These are phyloP conservation scores for Solanum sejunctum DNA, from an alignment of 257 asterid genomes.

Conservation along the genomic window DNA sequence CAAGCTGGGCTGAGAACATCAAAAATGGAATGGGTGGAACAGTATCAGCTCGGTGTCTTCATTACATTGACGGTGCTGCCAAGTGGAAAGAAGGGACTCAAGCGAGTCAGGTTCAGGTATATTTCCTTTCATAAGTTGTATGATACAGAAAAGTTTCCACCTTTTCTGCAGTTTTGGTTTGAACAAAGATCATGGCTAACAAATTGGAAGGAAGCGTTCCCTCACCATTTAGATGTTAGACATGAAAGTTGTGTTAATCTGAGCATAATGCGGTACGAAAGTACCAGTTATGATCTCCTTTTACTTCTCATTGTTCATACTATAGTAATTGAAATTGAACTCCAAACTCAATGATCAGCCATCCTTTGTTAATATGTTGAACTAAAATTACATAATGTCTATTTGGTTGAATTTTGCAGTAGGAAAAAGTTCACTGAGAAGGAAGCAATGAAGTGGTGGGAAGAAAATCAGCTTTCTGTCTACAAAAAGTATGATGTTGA, in stretches of 20 bases:
- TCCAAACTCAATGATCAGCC: background rate
- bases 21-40: conserved; percentile 30
- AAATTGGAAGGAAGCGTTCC: background rate
- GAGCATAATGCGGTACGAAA: background rate
- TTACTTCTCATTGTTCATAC: background rate
- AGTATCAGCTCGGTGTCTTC: conserved; percentile 33
- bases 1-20: background rate
- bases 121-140: background rate
- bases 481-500: conserved; percentile 21
- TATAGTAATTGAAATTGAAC: background rate
- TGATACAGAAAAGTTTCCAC: background rate
- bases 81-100: conserved; percentile 25
- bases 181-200: background rate
- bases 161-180: background rate
- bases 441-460: conserved; percentile 46
- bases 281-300: background rate
- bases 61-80: conserved; percentile 18
- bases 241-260: background rate
- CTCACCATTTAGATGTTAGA: background rate
- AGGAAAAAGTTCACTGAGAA: conserved; percentile 26
- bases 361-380: background rate
- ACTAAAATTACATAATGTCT: background rate
- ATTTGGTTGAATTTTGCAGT: conserved; percentile 16
- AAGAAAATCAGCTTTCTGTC: conserved; percentile 29
- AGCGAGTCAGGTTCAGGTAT: conserved; percentile 41